Evolutionary conservation across 2,329 filamentous ascomycete species (phyloP).

Genomic region (Rhynchosporium graminicola): DNA sequence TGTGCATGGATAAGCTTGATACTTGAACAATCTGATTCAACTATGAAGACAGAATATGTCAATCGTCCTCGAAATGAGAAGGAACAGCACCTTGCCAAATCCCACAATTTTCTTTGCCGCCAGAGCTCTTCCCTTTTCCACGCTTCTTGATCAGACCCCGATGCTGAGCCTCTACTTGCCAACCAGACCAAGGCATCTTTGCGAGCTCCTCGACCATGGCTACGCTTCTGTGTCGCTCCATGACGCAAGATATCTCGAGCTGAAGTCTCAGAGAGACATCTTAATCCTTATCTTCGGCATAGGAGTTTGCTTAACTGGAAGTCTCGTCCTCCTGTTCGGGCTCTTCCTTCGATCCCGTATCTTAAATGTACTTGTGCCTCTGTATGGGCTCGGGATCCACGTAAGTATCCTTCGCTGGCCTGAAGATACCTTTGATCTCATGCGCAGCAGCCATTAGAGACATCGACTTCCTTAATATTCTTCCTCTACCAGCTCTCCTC

Average conservation of each 20-base stretch:
- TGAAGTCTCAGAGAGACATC: conserved; percentile 5
- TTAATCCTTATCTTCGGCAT: conserved; percentile 2
- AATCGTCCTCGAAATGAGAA: conserved; percentile 11
- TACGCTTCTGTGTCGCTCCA: conserved; percentile 32
- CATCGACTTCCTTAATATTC: conserved; percentile 20
- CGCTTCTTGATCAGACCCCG: conserved; percentile 26
- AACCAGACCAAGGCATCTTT: conserved; percentile 27
- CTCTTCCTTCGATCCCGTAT: neutral
- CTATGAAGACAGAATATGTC: neutral
- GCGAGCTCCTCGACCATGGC: conserved; percentile 29
- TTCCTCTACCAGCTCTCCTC: conserved; percentile 22
- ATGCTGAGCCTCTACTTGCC: conserved; percentile 27
- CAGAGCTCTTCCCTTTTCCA: conserved; percentile 15
- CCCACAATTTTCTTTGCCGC: conserved; percentile 18
- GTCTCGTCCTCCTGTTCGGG: neutral
- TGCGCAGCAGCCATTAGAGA: conserved; percentile 6
- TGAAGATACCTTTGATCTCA: conserved; percentile 10
- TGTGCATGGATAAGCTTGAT: neutral
- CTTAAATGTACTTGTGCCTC: neutral
- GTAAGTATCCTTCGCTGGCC: neutral
- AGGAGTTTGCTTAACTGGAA: neutral
- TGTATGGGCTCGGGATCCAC: neutral
- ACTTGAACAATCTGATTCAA: neutral
- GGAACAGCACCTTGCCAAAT: conserved; percentile 15
- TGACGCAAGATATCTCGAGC: conserved; percentile 27